Evolutionary conservation across 805 yeast genomes (phyloP).

Genomic region (Cyberlindnera americana): DNA sequence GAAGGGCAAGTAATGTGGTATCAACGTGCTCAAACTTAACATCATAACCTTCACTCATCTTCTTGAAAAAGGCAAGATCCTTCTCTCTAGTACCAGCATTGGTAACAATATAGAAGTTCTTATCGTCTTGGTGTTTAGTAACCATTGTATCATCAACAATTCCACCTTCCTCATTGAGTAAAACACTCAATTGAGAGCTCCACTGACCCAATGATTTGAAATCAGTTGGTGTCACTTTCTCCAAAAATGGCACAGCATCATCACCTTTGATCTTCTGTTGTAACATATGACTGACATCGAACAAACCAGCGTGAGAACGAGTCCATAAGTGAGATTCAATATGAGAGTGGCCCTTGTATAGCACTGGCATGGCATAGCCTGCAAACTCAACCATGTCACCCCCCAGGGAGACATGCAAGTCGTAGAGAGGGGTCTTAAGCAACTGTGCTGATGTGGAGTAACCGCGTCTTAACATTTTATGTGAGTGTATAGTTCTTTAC

Average conservation of each 20-base stretch:
- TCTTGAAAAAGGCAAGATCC: constrained; percentile 62
- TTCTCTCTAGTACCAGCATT: constrained; percentile 93
- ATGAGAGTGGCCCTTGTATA: constrained; percentile 81
- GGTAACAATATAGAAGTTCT: constrained; percentile 78
- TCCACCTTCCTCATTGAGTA: constrained; percentile 74
- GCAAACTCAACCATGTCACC: constrained; percentile 96
- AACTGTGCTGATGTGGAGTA: constrained; percentile 23
- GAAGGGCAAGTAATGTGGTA: constrained; percentile 82
- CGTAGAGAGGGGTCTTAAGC: constrained; percentile 72
- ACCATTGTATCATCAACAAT: constrained; percentile 92
- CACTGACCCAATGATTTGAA: constrained; percentile 51
- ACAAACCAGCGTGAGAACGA: constrained; percentile 79
- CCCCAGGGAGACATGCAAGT: constrained; percentile 70
- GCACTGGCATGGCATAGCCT: constrained; percentile 93
- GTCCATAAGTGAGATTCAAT: constrained; percentile 96
- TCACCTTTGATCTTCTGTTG: constrained; percentile 79
- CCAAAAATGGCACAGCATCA: constrained; percentile 62
- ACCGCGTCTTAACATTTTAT: constrained; percentile 21
- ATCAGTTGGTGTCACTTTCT: constrained; percentile 87
- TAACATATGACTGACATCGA: constrained; percentile 97
- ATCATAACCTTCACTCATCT: constrained; percentile 40
- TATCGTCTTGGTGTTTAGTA: constrained; percentile 67
- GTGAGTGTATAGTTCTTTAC: not conserved
- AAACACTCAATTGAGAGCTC: constrained; percentile 71
- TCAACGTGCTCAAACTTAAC: constrained; percentile 48